phyloP scores from a whole-genome alignment of 257 asterid genomes.

The Plantago elongata region DNA sequence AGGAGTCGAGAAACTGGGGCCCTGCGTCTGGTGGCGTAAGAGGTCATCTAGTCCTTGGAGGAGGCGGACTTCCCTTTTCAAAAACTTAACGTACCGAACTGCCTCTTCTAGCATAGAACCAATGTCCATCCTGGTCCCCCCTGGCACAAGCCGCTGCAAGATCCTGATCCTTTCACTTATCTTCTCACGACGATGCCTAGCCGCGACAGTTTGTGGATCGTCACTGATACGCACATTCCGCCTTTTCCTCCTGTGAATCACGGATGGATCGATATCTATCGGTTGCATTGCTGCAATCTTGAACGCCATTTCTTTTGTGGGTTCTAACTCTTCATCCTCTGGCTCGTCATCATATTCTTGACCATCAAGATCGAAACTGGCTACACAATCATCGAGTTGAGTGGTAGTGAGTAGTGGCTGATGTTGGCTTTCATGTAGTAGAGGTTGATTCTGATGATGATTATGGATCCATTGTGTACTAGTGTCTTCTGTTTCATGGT shows the following conservation, averaged over 20 bases:
- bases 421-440: slow-evolving; percentile 17
- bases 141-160: slow-evolving; percentile 82
- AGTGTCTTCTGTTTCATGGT: slow-evolving; percentile 20
- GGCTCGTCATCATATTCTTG: slow-evolving; percentile 15
- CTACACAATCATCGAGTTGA: neutral
- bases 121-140: slow-evolving; percentile 86
- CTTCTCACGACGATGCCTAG: slow-evolving; percentile 79
- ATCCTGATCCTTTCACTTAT: slow-evolving; percentile 78
- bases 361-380: neutral
- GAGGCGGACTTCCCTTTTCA: slow-evolving; percentile 64
- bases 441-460: slow-evolving; percentile 1
- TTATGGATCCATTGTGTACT: slow-evolving; percentile 33
- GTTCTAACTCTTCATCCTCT: slow-evolving; percentile 53
- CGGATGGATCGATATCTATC: slow-evolving; percentile 74
- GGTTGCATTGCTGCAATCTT: slow-evolving; percentile 95
- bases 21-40: slow-evolving; percentile 17
- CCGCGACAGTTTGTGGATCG: slow-evolving; percentile 90
- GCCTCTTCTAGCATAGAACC: slow-evolving; percentile 92
- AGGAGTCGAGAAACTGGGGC: neutral
- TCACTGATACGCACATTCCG: slow-evolving; percentile 78
- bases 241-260: slow-evolving; percentile 52
- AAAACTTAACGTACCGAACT: slow-evolving; percentile 71
- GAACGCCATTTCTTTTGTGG: slow-evolving; percentile 91
- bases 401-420: slow-evolving; percentile 8
- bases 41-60: slow-evolving; percentile 32